Evolutionary conservation across 306 rosid species (phyloP).

Genomic region (Trichosanthes truncata): DNA sequence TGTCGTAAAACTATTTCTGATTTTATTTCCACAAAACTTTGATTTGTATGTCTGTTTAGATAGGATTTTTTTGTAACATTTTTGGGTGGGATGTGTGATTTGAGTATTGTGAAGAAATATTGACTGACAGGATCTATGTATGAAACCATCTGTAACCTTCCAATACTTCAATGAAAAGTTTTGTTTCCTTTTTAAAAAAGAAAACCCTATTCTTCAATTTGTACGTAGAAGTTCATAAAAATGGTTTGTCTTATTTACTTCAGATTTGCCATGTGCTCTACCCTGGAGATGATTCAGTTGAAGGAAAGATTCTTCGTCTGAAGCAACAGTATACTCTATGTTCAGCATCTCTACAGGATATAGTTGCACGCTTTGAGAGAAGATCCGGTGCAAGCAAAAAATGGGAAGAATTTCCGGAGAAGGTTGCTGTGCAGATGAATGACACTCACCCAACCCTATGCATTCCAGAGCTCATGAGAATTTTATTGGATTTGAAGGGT

Average conservation of each 20-base stretch:
- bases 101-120: neutral
- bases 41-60: no score
- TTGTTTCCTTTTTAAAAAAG: neutral
- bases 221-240: neutral
- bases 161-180: neutral
- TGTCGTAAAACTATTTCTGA: neutral
- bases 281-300: conserved; percentile 91
- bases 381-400: conserved; percentile 54
- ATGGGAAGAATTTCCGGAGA: conserved; percentile 86
- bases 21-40: neutral
- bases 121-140: neutral
- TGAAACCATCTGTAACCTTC: neutral
- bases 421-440: conserved; percentile 99
- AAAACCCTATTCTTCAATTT: neutral
- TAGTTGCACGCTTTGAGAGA: conserved; percentile 81
- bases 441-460: conserved; percentile 99
- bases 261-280: conserved; percentile 87
- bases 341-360: conserved; percentile 97
- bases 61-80: neutral
- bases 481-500: conserved; percentile 76
- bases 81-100: neutral
- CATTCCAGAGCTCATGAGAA: conserved; percentile 90
- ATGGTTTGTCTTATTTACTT: conserved; percentile 14
- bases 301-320: conserved; percentile 88
- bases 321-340: conserved; percentile 96